Conservation (phyloP, 106 monocot species). For the Gastrodia elata region DNA sequence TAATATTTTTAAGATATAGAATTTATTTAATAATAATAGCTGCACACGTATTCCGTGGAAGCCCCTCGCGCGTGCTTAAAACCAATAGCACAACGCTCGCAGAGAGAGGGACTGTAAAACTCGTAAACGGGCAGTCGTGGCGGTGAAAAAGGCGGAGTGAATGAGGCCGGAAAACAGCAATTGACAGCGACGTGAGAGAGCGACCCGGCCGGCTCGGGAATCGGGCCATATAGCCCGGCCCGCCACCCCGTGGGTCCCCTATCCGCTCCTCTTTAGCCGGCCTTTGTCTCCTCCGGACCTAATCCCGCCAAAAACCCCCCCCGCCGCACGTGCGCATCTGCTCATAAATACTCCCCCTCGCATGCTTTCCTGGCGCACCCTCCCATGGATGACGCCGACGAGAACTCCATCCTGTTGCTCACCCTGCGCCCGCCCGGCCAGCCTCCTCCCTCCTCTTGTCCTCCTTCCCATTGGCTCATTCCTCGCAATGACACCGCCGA, state of each 20-base stretch:
- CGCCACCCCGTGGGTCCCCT: background rate
- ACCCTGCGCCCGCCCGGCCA: constrained; percentile 52
- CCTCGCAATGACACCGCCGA: background rate
- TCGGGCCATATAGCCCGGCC: background rate
- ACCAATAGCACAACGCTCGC: background rate
- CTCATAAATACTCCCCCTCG: background rate
- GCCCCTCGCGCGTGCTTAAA: constrained; percentile 4
- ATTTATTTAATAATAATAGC: too few relatives aligned
- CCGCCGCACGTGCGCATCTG: constrained; percentile 7
- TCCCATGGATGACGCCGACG: constrained; percentile 17
- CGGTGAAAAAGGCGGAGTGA: constrained; percentile 10
- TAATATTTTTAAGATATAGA: too few relatives aligned
- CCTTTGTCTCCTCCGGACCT: constrained; percentile 1
- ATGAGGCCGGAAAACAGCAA: constrained; percentile 9
- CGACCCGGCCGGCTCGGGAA: background rate
- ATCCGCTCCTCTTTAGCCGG: constrained; percentile 9
- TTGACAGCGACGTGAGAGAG: constrained; percentile 9
- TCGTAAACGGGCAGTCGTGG: constrained; percentile 9
- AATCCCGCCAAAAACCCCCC: constrained; percentile 12
- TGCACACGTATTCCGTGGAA: too few relatives aligned
- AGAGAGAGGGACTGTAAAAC: constrained; percentile 9
- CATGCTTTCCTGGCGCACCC: background rate
- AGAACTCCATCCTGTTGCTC: constrained; percentile 39
- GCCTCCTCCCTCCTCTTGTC: background rate
- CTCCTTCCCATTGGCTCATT: background rate